Conservation (phyloP, 2,329 filamentous ascomycete genomes). For the Fusarium tuaranense region DNA sequence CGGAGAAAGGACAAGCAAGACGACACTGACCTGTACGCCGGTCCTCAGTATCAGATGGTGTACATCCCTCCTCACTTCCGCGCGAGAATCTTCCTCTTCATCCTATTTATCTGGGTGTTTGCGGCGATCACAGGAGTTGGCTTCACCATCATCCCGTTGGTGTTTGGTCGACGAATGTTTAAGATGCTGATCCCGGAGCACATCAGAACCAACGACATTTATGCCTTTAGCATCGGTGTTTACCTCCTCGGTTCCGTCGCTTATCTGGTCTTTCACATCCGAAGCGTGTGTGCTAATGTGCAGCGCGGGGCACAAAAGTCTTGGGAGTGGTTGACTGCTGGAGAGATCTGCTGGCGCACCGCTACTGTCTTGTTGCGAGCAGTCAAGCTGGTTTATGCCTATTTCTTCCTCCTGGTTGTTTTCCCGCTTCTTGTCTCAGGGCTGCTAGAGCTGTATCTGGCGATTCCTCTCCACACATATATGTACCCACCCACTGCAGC, state of each 20-base stretch:
- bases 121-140: conserved; percentile 88
- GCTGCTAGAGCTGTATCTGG: conserved; percentile 87
- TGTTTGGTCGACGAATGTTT: conserved; percentile 86
- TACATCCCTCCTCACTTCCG: conserved; percentile 90
- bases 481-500: conserved; percentile 59
- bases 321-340: conserved; percentile 37
- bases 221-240: conserved; percentile 92
- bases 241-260: conserved; percentile 79
- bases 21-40: conserved; percentile 64
- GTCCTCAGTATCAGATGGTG: conserved; percentile 75
- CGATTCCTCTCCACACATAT: conserved; percentile 88
- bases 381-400: conserved; percentile 76
- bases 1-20: conserved; percentile 71
- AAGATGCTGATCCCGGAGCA: conserved; percentile 76
- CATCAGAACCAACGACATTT: conserved; percentile 90
- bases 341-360: conserved; percentile 41
- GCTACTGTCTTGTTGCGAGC: conserved; percentile 47
- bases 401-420: conserved; percentile 78
- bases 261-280: conserved; percentile 70
- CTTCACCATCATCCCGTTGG: conserved; percentile 86
- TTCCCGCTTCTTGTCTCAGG: conserved; percentile 85
- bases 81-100: conserved; percentile 83
- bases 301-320: conserved; percentile 45
- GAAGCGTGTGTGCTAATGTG: conserved; percentile 50
- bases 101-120: conserved; percentile 92